A percentile compares a stretch with the other conserved stretches of the same genome.
These are phyloP conservation scores for Pseudocercospora macadamiae DNA, from an alignment of 2,329 filamentous ascomycete genomes.

Conservation along the genomic window DNA sequence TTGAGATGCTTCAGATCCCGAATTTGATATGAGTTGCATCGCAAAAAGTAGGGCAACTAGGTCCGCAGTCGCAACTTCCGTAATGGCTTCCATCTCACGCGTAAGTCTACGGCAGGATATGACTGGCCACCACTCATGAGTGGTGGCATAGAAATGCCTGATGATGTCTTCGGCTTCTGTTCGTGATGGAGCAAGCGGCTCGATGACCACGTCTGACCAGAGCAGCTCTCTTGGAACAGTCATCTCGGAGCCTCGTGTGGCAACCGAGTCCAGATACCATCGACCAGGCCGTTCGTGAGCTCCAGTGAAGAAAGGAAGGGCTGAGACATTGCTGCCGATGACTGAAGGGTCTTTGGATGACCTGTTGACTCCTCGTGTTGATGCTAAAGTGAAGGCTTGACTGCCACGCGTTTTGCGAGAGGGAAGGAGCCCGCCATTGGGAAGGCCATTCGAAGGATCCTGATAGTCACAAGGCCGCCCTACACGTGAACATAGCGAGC, in stretches of 20 bases:
- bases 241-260: slow-evolving; percentile 14
- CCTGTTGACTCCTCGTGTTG: not conserved
- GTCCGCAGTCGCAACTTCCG: slow-evolving; percentile 7
- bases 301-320: not conserved
- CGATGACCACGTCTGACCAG: slow-evolving; percentile 15
- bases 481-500: slow-evolving; percentile 20
- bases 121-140: slow-evolving; percentile 22
- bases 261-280: slow-evolving; percentile 24
- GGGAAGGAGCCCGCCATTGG: not conserved
- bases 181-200: not conserved
- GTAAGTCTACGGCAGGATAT: slow-evolving; percentile 6
- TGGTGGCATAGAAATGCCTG: slow-evolving; percentile 13
- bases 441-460: not conserved
- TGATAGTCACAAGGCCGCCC: slow-evolving; percentile 24
- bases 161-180: slow-evolving; percentile 9
- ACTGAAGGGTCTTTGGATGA: not conserved
- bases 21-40: slow-evolving; percentile 21
- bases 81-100: not conserved
- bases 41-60: slow-evolving; percentile 13
- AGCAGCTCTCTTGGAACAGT: slow-evolving; percentile 1
- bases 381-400: not conserved
- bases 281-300: slow-evolving; percentile 8
- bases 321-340: not conserved
- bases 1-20: not conserved
- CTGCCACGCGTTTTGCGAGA: not conserved